A percentile compares a stretch with the other conserved stretches of the same genome.
Evolutionary conservation across 106 monocot species (phyloP).

Genomic region (Posidonia australis): DNA sequence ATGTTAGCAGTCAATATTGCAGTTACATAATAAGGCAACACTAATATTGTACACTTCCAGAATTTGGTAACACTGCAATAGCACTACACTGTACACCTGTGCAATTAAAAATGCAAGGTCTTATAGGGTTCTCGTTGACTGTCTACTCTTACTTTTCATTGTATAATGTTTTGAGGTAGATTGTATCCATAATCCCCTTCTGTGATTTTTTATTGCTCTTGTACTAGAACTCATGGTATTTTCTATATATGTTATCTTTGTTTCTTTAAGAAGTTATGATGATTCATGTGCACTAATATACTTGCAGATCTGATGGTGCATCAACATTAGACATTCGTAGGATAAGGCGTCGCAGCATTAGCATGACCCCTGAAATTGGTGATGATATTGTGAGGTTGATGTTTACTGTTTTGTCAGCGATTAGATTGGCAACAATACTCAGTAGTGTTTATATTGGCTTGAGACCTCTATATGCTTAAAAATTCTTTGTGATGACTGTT

Average conservation of each 20-base stretch:
- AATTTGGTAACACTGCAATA: too few species aligned
- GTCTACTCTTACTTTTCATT: too few species aligned
- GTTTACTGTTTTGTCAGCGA: neutral
- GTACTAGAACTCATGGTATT: neutral
- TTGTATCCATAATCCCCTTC: neutral
- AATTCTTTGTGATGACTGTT: too few species aligned
- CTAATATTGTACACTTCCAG: too few species aligned
- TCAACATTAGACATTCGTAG: slow-evolving; percentile 45
- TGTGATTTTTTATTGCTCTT: neutral
- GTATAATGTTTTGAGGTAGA: too few species aligned
- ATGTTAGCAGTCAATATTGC: too few species aligned
- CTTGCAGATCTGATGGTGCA: slow-evolving; percentile 80
- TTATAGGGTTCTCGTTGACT: too few species aligned
- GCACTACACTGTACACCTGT: too few species aligned
- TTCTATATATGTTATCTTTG: neutral
- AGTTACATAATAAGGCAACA: too few species aligned
- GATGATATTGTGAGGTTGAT: slow-evolving; percentile 88
- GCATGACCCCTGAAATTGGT: slow-evolving; percentile 80
- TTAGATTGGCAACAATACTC: neutral
- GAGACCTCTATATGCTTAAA: too few species aligned
- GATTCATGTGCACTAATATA: neutral
- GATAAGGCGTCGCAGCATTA: slow-evolving; percentile 57
- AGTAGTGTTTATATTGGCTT: too few species aligned
- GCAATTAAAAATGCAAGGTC: too few species aligned
- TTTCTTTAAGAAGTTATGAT: slow-evolving; percentile 3